These are phyloP conservation scores for Suillus tomentosus DNA, from an alignment of 768 basidiomycete species.

Conservation along the genomic window DNA sequence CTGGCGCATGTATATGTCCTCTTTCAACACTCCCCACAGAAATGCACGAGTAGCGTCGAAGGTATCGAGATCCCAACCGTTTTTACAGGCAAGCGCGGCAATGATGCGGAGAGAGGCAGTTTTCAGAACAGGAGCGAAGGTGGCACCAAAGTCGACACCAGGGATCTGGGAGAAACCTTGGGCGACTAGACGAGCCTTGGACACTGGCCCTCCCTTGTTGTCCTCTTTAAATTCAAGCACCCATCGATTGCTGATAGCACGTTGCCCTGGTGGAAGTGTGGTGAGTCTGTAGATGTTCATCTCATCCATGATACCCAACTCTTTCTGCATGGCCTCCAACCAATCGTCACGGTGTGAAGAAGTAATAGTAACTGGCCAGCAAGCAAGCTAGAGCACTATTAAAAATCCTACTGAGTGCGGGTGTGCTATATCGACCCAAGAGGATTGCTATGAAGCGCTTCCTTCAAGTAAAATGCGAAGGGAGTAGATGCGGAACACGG, in stretches of 20 bases:
- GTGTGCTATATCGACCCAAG: too few species aligned
- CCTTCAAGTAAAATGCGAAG: too few species aligned
- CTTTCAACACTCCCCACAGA: slow-evolving; percentile 38
- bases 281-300: not conserved
- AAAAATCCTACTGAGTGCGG: too few species aligned
- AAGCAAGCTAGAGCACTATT: too few species aligned
- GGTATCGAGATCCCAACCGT: slow-evolving; percentile 39
- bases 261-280: not conserved
- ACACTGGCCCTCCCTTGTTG: not conserved
- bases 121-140: too few species aligned
- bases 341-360: not conserved
- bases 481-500: too few species aligned
- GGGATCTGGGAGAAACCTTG: slow-evolving; percentile 12
- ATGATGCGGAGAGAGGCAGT: slow-evolving; percentile 11
- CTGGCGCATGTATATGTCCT: slow-evolving; percentile 43
- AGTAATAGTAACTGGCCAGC: too few species aligned
- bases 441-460: too few species aligned
- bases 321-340: not conserved
- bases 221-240: not conserved
- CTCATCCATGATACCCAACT: not conserved
- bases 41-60: slow-evolving; percentile 47
- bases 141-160: slow-evolving; percentile 3
- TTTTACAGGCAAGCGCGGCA: not conserved
- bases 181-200: slow-evolving; percentile 3
- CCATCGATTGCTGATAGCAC: not conserved